Percentiles rank a stretch among this genome's conserved stretches.
These are phyloP conservation scores for Carex parvula DNA, from an alignment of 176 grass and related monocot species.

Conservation along the genomic window DNA sequence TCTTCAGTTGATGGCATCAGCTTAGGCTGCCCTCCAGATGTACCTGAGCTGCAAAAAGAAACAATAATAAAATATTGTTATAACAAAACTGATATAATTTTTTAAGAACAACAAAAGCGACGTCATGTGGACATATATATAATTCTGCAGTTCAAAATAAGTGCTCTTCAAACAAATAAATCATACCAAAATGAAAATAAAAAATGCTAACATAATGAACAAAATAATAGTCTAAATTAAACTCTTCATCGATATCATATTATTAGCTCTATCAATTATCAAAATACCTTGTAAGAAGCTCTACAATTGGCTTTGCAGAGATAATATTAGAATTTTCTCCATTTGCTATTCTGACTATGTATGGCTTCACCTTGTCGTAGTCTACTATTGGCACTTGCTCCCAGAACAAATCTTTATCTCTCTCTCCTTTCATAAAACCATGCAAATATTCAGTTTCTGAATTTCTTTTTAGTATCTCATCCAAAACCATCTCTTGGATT, in stretches of 20 bases:
- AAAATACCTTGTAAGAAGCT: conserved; percentile 64
- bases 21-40: conserved; percentile 65
- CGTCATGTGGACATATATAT: not conserved
- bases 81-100: not conserved
- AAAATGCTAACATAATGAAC: not conserved
- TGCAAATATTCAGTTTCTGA: conserved; percentile 53
- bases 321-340: conserved; percentile 53
- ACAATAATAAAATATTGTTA: not conserved
- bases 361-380: conserved; percentile 63
- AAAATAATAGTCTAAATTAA: not conserved
- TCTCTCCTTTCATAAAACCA: conserved; percentile 35
- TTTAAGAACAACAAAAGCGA: not conserved
- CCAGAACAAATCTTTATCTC: conserved; percentile 31
- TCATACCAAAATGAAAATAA: not conserved
- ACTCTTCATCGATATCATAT: not conserved
- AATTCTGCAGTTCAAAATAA: not conserved
- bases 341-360: conserved; percentile 64
- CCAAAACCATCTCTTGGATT: conserved; percentile 51
- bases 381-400: conserved; percentile 53
- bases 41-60: conserved; percentile 46
- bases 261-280: not conserved
- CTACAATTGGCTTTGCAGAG: conserved; percentile 54
- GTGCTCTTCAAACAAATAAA: not conserved
- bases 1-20: conserved; percentile 73
- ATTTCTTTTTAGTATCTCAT: conserved; percentile 49